Evolutionary conservation across 768 basidiomycete genomes (phyloP).

Genomic region (Lentinula sp.): DNA sequence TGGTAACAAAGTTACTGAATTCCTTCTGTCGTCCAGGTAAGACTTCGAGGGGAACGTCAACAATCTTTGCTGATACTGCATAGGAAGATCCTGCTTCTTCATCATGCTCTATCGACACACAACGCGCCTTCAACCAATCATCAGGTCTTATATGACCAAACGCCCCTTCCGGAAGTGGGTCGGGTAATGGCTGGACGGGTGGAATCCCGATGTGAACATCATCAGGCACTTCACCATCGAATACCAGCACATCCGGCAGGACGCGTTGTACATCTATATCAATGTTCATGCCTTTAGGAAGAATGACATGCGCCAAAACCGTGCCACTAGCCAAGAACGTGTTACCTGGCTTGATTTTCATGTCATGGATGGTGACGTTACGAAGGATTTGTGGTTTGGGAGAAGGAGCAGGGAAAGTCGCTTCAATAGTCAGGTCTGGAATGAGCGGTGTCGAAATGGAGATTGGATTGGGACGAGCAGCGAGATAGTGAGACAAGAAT

Average conservation of each 20-base stretch:
- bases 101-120: conserved; percentile 31
- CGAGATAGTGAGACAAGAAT: conserved; percentile 62
- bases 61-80: conserved; percentile 56
- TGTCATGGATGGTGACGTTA: conserved; percentile 68
- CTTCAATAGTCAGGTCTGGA: conserved; percentile 37
- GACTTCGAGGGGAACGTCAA: conserved; percentile 71
- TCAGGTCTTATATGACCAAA: conserved; percentile 73
- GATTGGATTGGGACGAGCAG: conserved; percentile 50
- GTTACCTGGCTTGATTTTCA: conserved; percentile 58
- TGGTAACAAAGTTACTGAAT: conserved; percentile 71
- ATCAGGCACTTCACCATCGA: conserved; percentile 61
- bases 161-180: conserved; percentile 64
- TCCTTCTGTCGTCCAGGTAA: conserved; percentile 72
- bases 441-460: conserved; percentile 51
- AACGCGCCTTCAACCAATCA: conserved; percentile 52
- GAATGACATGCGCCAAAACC: conserved; percentile 56
- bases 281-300: conserved; percentile 66
- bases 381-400: conserved; percentile 62
- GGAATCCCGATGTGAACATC: conserved; percentile 24
- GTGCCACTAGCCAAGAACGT: conserved; percentile 64
- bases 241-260: conserved; percentile 73
- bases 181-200: conserved; percentile 41
- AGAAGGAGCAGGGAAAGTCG: conserved; percentile 60
- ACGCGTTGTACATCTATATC: conserved; percentile 57
- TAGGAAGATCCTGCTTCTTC: conserved; percentile 50